Percentiles rank a stretch among this genome's conserved stretches.
These are phyloP conservation scores for Nakaseomyces uthaithaninus DNA, from an alignment of 1,139 yeast genomes.

Conservation along the genomic window DNA sequence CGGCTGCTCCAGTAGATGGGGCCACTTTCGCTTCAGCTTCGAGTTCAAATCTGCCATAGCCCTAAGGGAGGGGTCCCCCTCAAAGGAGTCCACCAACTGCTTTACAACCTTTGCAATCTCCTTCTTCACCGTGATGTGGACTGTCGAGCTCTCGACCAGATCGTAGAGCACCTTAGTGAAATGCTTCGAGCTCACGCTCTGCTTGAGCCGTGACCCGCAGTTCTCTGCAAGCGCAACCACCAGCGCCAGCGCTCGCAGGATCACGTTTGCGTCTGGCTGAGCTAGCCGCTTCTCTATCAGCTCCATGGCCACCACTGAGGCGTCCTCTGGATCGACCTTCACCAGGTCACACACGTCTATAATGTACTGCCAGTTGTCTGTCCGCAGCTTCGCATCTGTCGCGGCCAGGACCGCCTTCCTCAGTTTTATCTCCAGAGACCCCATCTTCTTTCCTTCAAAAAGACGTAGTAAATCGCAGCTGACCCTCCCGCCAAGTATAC, in stretches of 20 bases:
- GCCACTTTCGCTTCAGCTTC: constrained; percentile 37
- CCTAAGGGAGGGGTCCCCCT: constrained; percentile 63
- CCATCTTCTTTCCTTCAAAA: not conserved
- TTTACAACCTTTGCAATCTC: constrained; percentile 59
- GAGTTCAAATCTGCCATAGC: constrained; percentile 59
- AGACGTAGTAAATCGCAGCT: too few relatives aligned
- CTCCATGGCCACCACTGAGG: constrained; percentile 30
- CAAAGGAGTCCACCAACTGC: constrained; percentile 52
- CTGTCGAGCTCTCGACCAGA: constrained; percentile 46
- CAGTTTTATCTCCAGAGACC: constrained; percentile 7
- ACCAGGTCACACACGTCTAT: constrained; percentile 79
- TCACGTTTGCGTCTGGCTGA: constrained; percentile 69
- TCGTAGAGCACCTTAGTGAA: constrained; percentile 54
- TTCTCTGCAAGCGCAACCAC: constrained; percentile 79
- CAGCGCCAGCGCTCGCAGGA: constrained; percentile 62
- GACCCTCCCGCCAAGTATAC: too few relatives aligned
- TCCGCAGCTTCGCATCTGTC: constrained; percentile 73
- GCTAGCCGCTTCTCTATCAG: constrained; percentile 45
- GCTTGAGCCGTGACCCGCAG: constrained; percentile 83
- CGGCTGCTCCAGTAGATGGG: constrained; percentile 40
- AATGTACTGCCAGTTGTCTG: constrained; percentile 80
- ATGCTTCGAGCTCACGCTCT: constrained; percentile 64
- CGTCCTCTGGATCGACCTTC: constrained; percentile 60
- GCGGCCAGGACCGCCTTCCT: constrained; percentile 41
- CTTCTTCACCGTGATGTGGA: constrained; percentile 62